These are phyloP conservation scores for Phytopythium kandeliae DNA, from an alignment of 352 stramenopile genomes.

Conservation along the genomic window DNA sequence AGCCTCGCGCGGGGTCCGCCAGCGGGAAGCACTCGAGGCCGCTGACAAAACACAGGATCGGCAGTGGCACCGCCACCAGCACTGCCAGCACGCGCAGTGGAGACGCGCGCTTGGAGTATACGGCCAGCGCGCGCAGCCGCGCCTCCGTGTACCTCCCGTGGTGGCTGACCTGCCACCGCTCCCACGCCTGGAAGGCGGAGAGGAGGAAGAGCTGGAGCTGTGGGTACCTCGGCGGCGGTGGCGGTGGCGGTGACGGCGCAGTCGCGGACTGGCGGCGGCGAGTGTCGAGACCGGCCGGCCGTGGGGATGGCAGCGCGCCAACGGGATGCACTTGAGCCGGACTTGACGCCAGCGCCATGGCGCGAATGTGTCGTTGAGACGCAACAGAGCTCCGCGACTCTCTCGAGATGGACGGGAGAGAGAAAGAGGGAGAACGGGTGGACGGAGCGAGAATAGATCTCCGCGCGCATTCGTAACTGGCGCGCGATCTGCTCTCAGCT, in stretches of 20 bases:
- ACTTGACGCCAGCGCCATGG: neutral
- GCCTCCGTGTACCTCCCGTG: conserved; percentile 2
- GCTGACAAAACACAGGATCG: conserved; percentile 4
- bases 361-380: neutral
- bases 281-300: neutral
- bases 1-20: neutral
- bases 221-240: neutral
- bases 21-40: conserved; percentile 3
- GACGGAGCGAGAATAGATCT: too few relatives aligned
- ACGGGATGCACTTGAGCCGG: neutral
- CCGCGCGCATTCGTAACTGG: too few relatives aligned
- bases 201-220: neutral
- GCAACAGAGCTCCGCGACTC: too few relatives aligned
- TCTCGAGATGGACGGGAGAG: too few relatives aligned
- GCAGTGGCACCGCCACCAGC: neutral
- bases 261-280: neutral
- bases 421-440: too few relatives aligned
- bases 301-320: neutral
- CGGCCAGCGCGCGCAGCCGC: neutral
- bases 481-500: too few relatives aligned
- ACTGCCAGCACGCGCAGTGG: neutral
- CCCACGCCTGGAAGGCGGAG: neutral
- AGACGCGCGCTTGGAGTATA: neutral
- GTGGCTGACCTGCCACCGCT: conserved; percentile 6
- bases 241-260: neutral